Evolutionary conservation across 208 protist genomes (phyloP).

Genomic region (Trypanosoma vivax): DNA sequence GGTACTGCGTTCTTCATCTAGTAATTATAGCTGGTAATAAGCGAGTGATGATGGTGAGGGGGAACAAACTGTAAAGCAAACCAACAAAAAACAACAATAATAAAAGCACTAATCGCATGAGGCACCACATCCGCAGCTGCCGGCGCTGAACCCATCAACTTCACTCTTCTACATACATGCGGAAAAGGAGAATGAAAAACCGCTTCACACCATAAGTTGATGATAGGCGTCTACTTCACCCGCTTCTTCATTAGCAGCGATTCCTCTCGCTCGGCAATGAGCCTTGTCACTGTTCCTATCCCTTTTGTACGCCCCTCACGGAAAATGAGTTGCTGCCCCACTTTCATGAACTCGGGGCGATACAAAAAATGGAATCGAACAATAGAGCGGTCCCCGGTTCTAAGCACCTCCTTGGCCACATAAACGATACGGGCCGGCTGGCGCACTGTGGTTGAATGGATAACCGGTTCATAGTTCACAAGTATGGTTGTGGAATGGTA

Average conservation of each 20-base stretch:
- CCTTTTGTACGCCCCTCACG: slow-evolving; percentile 93
- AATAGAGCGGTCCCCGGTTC: slow-evolving; percentile 91
- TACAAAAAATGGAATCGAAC: slow-evolving; percentile 93
- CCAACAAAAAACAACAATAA: too few relatives aligned
- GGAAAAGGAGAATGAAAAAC: too few relatives aligned
- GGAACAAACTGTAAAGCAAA: too few relatives aligned
- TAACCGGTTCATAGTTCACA: slow-evolving; percentile 95
- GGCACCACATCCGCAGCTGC: too few relatives aligned
- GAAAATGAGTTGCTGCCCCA: slow-evolving; percentile 90
- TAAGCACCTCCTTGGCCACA: slow-evolving; percentile 85
- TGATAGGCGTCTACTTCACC: slow-evolving; percentile 29
- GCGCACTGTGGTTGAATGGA: slow-evolving; percentile 92
- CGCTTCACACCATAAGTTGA: too few relatives aligned
- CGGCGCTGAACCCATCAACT: too few relatives aligned
- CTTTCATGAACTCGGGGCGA: slow-evolving; percentile 90
- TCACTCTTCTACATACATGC: too few relatives aligned
- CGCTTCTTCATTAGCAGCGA: slow-evolving; percentile 37
- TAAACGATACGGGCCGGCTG: slow-evolving; percentile 84
- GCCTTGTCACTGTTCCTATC: slow-evolving; percentile 79
- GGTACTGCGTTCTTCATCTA: background rate
- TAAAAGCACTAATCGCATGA: too few relatives aligned
- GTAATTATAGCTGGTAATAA: too few relatives aligned
- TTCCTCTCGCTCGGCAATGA: slow-evolving; percentile 47
- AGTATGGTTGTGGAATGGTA: slow-evolving; percentile 97
- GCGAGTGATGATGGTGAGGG: too few relatives aligned